Evolutionary conservation across 1,139 yeast species (phyloP), one percentile per base, ranked within the genome.

Genomic region (Pichia sp.): DNA sequence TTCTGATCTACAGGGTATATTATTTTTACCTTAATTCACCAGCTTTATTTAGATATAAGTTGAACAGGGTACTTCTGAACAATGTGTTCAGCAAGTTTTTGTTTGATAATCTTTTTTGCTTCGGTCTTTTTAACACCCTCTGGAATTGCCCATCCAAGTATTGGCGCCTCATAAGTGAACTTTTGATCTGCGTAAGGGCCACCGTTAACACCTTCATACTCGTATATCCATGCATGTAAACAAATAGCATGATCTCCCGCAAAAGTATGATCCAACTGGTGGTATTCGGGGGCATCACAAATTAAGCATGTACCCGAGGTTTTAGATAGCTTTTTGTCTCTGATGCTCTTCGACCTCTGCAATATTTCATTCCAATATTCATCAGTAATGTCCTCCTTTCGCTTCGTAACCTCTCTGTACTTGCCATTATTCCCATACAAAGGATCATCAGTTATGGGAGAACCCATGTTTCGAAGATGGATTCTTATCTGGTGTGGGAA

Each of bases 401-500:
- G 4, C 18, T 23, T 48, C 2, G 49, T 50, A 6, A 53, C 43
- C 28, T 52, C 52, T 10, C 45, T 44, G 36, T 58, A 58, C 22
- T 57, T 55, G 1, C 55, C 55, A 26, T 21, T 8, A 2, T 5
- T 2, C 1, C 54, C 72, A 63, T 85, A 85, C n/a, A 82, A 66
- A 13, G 74, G 74, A 62, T 86, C 95, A 58, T 85, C 83, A 0
- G 73, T 74, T 12, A 87, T 86, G 0, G 95, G 91, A 56, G 62
- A 70, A 0, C 88, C 88, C 46, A 83, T 51, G 49, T 81, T 75
- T 25, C 87, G 74, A 25, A 86, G 65, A 66, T 86, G 95, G 4
- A 86, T 83, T 51, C 95, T 70, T 19, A 87, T 84, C 64, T 87
- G 95, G 65, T 86, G 95, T 60, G 87, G 84, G 59, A 84, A 75